Evolutionary conservation across 225 moss, liverwort and hornwort species (phyloP).

Genomic region (Straminergon stramineum): DNA sequence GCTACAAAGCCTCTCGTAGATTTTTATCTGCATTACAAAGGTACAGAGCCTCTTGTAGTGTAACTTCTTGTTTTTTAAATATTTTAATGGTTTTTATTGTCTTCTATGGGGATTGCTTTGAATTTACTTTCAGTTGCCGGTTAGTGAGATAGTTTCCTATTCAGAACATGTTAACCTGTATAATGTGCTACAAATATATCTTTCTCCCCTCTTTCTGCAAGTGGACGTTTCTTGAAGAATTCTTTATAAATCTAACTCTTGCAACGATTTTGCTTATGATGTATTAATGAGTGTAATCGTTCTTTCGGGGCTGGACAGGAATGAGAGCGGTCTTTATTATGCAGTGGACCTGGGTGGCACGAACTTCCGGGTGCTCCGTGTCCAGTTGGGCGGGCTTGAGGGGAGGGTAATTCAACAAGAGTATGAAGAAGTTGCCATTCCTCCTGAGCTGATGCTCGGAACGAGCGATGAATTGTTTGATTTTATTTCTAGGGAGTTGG

Average conservation of each 20-base stretch:
- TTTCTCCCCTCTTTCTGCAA: neutral
- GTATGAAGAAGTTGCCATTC: conserved; percentile 40
- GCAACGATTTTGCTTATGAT: neutral
- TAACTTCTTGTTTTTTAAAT: neutral
- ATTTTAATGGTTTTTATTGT: too few species aligned
- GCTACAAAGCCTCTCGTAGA: neutral
- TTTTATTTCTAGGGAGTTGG: conserved; percentile 59
- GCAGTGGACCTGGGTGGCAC: conserved; percentile 84
- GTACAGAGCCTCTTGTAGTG: neutral
- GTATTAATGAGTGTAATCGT: neutral
- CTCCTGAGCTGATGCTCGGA: conserved; percentile 61
- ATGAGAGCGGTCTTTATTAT: conserved; percentile 64
- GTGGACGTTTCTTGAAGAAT: neutral
- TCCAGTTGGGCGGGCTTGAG: conserved; percentile 51
- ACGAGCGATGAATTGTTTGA: conserved; percentile 56
- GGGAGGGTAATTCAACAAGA: conserved; percentile 63
- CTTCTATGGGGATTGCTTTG: neutral
- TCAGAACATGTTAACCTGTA: neutral
- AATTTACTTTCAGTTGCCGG: neutral
- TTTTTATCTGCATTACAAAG: neutral
- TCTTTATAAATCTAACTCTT: neutral
- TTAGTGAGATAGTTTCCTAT: neutral
- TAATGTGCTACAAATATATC: neutral
- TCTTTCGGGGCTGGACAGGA: conserved; percentile 3
- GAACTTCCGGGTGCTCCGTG: conserved; percentile 82